phyloP scores from a whole-genome alignment of 805 yeast species.

The Lachancea meyersii region DNA sequence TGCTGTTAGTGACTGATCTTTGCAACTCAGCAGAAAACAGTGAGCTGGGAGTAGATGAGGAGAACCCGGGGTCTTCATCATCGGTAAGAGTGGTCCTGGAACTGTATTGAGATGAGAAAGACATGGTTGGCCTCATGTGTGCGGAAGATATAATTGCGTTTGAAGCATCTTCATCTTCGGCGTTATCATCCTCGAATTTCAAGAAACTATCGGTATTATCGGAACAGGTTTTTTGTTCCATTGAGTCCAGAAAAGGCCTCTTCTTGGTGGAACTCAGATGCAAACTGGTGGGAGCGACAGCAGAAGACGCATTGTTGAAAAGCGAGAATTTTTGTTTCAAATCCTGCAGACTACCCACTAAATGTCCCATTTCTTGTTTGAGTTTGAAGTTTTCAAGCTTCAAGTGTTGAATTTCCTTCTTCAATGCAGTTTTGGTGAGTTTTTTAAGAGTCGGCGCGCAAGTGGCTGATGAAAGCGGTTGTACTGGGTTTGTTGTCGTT shows the following conservation, averaged over 20 bases:
- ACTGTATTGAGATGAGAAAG: slow-evolving; percentile 10
- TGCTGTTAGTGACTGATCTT: slow-evolving; percentile 10
- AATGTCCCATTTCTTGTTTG: slow-evolving; percentile 21
- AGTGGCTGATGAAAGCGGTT: not conserved
- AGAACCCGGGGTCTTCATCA: slow-evolving; percentile 20
- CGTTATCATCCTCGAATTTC: slow-evolving; percentile 26
- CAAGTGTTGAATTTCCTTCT: slow-evolving; percentile 21
- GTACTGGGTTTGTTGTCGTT: not conserved
- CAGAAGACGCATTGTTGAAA: not conserved
- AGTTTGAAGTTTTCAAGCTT: slow-evolving; percentile 22
- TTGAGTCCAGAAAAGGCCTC: slow-evolving; percentile 6
- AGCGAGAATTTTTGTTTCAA: slow-evolving; percentile 16
- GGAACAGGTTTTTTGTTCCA: not conserved
- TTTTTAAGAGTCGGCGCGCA: slow-evolving; percentile 4
- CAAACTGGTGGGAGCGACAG: not conserved
- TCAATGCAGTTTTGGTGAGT: slow-evolving; percentile 16
- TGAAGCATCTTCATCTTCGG: slow-evolving; percentile 1
- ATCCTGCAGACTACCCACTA: slow-evolving; percentile 23
- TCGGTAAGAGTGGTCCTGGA: slow-evolving; percentile 18
- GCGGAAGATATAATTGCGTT: not conserved
- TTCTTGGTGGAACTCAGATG: slow-evolving; percentile 1
- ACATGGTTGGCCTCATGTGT: slow-evolving; percentile 7
- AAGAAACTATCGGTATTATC: slow-evolving; percentile 16
- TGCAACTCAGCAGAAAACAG: slow-evolving; percentile 21
- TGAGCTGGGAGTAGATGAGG: slow-evolving; percentile 26